Conservation (phyloP, 83 land plant genomes). For the Picea mariana region DNA sequence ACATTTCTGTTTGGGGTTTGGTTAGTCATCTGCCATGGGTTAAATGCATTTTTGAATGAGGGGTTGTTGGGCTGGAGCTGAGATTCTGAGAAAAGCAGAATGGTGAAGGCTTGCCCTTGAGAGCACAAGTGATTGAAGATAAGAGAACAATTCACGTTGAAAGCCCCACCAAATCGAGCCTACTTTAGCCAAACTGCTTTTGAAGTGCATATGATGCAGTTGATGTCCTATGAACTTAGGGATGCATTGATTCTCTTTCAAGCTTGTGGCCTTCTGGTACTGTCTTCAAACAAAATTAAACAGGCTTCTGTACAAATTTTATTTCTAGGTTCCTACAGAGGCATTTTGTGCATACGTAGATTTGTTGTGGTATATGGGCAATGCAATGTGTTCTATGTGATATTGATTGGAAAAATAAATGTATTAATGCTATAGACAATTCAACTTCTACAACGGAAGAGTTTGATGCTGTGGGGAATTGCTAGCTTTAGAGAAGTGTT, state of each 20-base stretch:
- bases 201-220: background rate
- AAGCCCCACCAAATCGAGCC: background rate
- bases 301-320: background rate
- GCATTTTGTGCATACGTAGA: conserved; percentile 9
- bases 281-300: background rate
- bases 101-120: background rate
- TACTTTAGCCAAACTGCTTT: background rate
- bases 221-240: background rate
- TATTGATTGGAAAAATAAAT: background rate
- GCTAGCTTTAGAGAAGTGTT: conserved; percentile 5
- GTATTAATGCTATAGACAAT: no score
- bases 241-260: background rate
- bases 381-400: conserved; percentile 6
- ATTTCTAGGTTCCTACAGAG: background rate
- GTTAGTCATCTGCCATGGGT: conserved; percentile 58
- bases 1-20: conserved; percentile 60
- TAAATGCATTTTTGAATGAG: conserved; percentile 20
- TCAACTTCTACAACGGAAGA: no score
- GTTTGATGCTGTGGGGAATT: no score
- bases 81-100: no score
- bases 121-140: background rate
- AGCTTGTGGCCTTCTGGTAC: background rate
- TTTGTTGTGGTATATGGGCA: background rate
- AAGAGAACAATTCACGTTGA: no score
- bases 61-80: no score